phyloP scores from a whole-genome alignment of 2,329 filamentous ascomycete genomes.

The Neofusicoccum laricinum region DNA sequence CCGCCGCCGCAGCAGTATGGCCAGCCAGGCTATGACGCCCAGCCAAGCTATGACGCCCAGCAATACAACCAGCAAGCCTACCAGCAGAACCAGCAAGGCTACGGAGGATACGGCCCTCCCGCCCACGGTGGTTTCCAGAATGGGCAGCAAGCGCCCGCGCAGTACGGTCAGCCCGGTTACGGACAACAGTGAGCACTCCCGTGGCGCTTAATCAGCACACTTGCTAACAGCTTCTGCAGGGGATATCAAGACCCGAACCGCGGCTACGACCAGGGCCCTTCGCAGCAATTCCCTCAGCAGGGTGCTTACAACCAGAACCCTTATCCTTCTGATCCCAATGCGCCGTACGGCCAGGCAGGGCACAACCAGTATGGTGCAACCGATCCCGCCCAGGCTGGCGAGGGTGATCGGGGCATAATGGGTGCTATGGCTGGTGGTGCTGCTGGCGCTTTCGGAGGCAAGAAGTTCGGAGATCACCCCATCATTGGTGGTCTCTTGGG shows the following conservation, averaged over 20 bases:
- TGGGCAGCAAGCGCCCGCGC: constrained; percentile 29
- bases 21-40: too few species aligned
- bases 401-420: constrained; percentile 57
- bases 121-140: constrained; percentile 50
- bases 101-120: constrained; percentile 46
- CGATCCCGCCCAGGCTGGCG: constrained; percentile 40
- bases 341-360: constrained; percentile 16
- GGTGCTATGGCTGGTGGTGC: constrained; percentile 57
- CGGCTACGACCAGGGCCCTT: background rate
- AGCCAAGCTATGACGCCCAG: constrained; percentile 1
- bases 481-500: constrained; percentile 58
- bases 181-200: too few species aligned
- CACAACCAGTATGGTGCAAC: constrained; percentile 32
- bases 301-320: constrained; percentile 25
- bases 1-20: too few species aligned
- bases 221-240: too few species aligned
- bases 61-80: constrained; percentile 8
- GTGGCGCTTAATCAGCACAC: too few species aligned
- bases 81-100: constrained; percentile 30
- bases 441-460: constrained; percentile 55
- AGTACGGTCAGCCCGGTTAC: constrained; percentile 10
- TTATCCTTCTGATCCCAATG: constrained; percentile 28
- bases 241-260: constrained; percentile 10
- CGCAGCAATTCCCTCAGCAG: constrained; percentile 27
- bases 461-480: constrained; percentile 17